Evolutionary conservation across 2,329 filamentous ascomycete species (phyloP).

Genomic region (Alternaria sp.): DNA sequence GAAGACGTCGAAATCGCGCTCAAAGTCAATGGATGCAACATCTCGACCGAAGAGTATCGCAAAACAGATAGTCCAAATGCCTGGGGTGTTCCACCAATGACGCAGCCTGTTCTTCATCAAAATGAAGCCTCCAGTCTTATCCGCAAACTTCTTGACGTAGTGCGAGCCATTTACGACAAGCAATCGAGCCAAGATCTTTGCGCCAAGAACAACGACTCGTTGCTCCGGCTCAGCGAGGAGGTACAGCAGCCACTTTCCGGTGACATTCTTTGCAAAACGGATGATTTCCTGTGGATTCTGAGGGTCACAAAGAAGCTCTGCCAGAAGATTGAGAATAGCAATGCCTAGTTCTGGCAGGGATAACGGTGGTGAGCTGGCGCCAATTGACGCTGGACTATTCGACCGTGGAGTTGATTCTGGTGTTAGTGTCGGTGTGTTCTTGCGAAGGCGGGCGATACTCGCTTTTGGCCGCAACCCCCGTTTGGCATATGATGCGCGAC

Average conservation of each 20-base stretch:
- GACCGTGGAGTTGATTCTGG: slow-evolving; percentile 44
- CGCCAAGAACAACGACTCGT: slow-evolving; percentile 80
- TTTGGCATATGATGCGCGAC: slow-evolving; percentile 54
- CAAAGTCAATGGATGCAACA: slow-evolving; percentile 75
- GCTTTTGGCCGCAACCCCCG: slow-evolving; percentile 45
- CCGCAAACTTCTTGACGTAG: slow-evolving; percentile 85
- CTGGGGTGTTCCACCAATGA: slow-evolving; percentile 86
- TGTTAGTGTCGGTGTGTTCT: slow-evolving; percentile 36
- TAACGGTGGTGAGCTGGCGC: slow-evolving; percentile 37
- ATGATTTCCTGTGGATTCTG: slow-evolving; percentile 73
- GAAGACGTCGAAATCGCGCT: slow-evolving; percentile 76
- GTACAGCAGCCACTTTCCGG: slow-evolving; percentile 96
- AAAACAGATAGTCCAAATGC: slow-evolving; percentile 87
- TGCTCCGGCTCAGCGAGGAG: slow-evolving; percentile 86
- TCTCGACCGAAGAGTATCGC: slow-evolving; percentile 88
- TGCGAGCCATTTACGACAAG: slow-evolving; percentile 80
- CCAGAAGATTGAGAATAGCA: slow-evolving; percentile 78
- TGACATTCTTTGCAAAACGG: slow-evolving; percentile 93
- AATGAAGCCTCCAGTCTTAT: slow-evolving; percentile 86
- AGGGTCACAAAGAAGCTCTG: slow-evolving; percentile 77
- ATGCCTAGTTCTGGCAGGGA: slow-evolving; percentile 76
- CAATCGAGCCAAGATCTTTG: slow-evolving; percentile 83
- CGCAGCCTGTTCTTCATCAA: slow-evolving; percentile 84
- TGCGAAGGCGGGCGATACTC: slow-evolving; percentile 43
- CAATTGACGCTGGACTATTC: slow-evolving; percentile 38